These are phyloP conservation scores for Cladophialophora exuberans DNA, from an alignment of 2,329 filamentous ascomycete species.

Conservation along the genomic window DNA sequence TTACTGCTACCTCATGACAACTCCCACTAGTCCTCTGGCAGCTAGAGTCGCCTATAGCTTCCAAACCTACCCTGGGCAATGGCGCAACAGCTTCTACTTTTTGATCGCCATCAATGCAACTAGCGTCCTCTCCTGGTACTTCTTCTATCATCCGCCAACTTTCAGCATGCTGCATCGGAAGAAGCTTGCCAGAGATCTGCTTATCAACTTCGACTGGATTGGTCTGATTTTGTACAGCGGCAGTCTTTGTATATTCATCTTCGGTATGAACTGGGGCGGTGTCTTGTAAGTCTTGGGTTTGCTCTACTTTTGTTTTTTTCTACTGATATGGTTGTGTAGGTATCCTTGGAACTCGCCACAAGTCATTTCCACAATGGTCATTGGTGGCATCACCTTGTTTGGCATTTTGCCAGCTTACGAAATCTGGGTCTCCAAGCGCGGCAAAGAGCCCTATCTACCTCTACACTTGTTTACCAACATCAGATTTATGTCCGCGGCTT, in stretches of 20 bases:
- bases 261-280: slow-evolving; percentile 48
- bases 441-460: slow-evolving; percentile 5
- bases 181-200: slow-evolving; percentile 38
- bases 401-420: slow-evolving; percentile 43
- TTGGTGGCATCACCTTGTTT: slow-evolving; percentile 42
- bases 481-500: neutral
- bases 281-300: slow-evolving; percentile 12
- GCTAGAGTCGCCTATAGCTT: slow-evolving; percentile 50
- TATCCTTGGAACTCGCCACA: slow-evolving; percentile 48
- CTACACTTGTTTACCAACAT: slow-evolving; percentile 7
- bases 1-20: slow-evolving; percentile 39
- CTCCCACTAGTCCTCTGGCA: slow-evolving; percentile 41
- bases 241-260: slow-evolving; percentile 46
- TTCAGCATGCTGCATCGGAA: slow-evolving; percentile 47
- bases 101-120: slow-evolving; percentile 50
- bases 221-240: slow-evolving; percentile 48
- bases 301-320: slow-evolving; percentile 38
- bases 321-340: slow-evolving; percentile 42
- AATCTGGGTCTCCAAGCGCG: neutral
- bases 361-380: slow-evolving; percentile 41
- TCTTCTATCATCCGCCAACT: slow-evolving; percentile 54
- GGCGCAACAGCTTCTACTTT: slow-evolving; percentile 56
- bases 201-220: slow-evolving; percentile 51
- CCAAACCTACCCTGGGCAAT: slow-evolving; percentile 44
- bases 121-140: slow-evolving; percentile 45